Conservation (phyloP, 73 alveolate species). For the Paramecium biaurelia region DNA sequence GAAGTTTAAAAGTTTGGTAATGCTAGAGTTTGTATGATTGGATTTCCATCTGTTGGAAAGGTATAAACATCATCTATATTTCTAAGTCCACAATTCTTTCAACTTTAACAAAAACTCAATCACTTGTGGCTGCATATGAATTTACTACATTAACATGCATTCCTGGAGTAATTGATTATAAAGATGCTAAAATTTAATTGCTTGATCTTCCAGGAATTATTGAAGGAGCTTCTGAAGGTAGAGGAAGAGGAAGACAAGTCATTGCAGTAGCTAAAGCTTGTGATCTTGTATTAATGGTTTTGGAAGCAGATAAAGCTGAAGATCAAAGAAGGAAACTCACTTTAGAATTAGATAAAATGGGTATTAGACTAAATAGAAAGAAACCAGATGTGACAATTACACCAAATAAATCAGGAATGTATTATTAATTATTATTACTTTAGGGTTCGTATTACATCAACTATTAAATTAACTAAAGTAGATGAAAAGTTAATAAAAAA, state of each 20-base stretch:
- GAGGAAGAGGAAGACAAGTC: constrained; percentile 99
- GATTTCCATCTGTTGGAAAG: constrained; percentile 84
- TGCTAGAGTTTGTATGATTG: constrained; percentile 99
- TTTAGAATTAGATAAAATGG: constrained; percentile 96
- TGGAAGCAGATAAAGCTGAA: constrained; percentile 98
- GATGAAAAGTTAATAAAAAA: constrained; percentile 93
- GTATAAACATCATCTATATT: constrained; percentile 64
- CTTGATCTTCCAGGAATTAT: constrained; percentile 99
- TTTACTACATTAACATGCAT: constrained; percentile 99
- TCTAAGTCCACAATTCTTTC: constrained; percentile 92
- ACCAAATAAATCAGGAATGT: constrained; percentile 91
- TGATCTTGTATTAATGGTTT: constrained; percentile 98
- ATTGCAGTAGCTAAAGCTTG: constrained; percentile 99
- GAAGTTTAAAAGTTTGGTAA: constrained; percentile 99
- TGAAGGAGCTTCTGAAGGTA: constrained; percentile 99
- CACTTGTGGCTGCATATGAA: constrained; percentile 99
- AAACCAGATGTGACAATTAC: constrained; percentile 94
- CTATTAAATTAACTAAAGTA: constrained; percentile 91
- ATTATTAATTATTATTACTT: constrained; percentile 52
- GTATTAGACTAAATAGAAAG: constrained; percentile 95
- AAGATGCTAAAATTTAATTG: constrained; percentile 96
- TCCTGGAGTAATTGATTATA: constrained; percentile 98
- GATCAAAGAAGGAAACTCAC: constrained; percentile 95
- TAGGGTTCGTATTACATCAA: constrained; percentile 76
- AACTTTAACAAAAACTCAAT: constrained; percentile 96